Base-by-base conservation (phyloP, 2,329 filamentous ascomycete genomes). In the Xylariaceae sp. region DNA sequence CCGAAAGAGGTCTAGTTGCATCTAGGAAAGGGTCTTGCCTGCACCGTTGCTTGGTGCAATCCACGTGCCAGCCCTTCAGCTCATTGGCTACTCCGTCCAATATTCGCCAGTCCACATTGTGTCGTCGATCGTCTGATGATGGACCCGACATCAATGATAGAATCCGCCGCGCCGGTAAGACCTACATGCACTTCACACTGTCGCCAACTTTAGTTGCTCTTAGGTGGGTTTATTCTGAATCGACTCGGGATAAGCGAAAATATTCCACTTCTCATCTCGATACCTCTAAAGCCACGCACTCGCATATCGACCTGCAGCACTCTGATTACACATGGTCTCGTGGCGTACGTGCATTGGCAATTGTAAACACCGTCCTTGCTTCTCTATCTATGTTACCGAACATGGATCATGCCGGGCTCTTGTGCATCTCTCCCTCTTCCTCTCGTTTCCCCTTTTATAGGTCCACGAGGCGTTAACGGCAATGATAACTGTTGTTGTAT, bases 1-100 rank as follows among this genome's bases (percentile, higher is more conserved):
- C 62, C 48, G 11, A 18, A 59, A 57, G 41, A 32, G 49, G 61
- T 53, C 44, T 64, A 64, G 61, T 49, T 39, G 41, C 22, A 58
- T 33, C 52, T 58, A 42, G 55, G 56, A 57, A 53, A 32, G 18
- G 42, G 33, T 15, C 15, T 9, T 15, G 32, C 14, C 40, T 27
- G 40, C 44, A 52, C 52, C 52, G 44, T 46, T 46, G 53, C 33
- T 45, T 53, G 44, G 45, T 45, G 52, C 45, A 49, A 48, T 42
- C 44, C 47, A 50, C 46, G 42, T 30, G 22, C 35, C 36, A 27
- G 15, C 30, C 31, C 17, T 48, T 31, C 33, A 12, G 35, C 19
- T 36, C 9, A 53, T 50, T 52, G 41, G 51, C 32, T 47, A 22
- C 17, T 18, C 11, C 45, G 17, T 54, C 47, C 53, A 32, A 55